Evolutionary conservation across 2,329 filamentous ascomycete genomes (phyloP), one percentile per base, ranked within the genome.

Genomic region (Exophiala sp.): DNA sequence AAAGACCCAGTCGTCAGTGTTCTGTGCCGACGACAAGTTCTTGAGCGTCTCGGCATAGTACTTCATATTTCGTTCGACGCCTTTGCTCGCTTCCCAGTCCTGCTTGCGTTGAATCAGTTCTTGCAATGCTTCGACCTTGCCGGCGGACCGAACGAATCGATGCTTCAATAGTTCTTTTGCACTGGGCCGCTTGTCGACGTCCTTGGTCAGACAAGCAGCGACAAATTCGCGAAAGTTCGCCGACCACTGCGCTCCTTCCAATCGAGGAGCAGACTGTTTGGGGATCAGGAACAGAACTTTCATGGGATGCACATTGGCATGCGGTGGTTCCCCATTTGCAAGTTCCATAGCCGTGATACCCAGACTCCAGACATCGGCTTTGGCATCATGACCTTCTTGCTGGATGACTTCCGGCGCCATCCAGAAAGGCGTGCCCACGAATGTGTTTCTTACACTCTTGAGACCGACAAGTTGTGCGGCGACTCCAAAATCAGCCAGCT

Each of bases 341-440:
- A 96, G 80, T 69, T 96, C 91, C 71, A 95, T 90, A 10, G 91
- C 91, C 0, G 90, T 95, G 65, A 96, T 95, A 6, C 91, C 91
- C 41, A 96, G 73, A 0, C 89, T 95, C 91, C 91, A 96, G 54
- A 96, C 91, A 66, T 96, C 91, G 5, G 91, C 91, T 71, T 94
- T 94, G 75, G 89, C 94, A 69, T 92, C 90, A 62, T 86, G 86
- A 39, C 83, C 83, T 60, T 89, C 84, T 72, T 95, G 90, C 69
- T 95, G 87, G 62, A 96, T 96, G 34, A 96, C 91, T 68, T 96
- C 91, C 1, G 91, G 91, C 1, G 91, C 91, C 91, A 96, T 95
- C 91, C 91, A 96, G 68, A 95, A 96, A 0, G 94, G 94, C 0
- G 92, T 97, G 16, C 94, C 94, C 16, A 99, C 94, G 66, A 99